These are phyloP conservation scores for Sorghum bicolor DNA, from an alignment of 176 grass and related monocot species.

Conservation along the genomic window Sorghum_bicolor_NCBIv3 NC_012874.2:38417501-38418000, in stretches of 20 bases:
- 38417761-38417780: constrained; percentile 31
- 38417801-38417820: constrained; percentile 72
- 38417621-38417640: background rate
- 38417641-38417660: background rate
- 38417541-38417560: background rate
- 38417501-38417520: background rate
- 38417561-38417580: constrained; percentile 3
- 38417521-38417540: background rate
- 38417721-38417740: constrained; percentile 18
- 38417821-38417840: constrained; percentile 83
- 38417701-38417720: constrained; percentile 14
- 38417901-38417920: background rate
- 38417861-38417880: constrained; percentile 97
- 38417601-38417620: background rate
- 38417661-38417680: background rate
- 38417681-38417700: background rate
- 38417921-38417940: background rate
- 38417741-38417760: background rate
- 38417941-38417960: constrained; percentile 27
- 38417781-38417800: constrained; percentile 26
- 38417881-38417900: constrained; percentile 66
- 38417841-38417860: constrained; percentile 75
- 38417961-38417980: background rate
- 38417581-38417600: background rate
- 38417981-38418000: background rate